Percentiles rank a stretch among this genome's conserved stretches.
These are phyloP conservation scores for Pulveroboletus sp. DNA, from an alignment of 768 basidiomycete species.

Conservation along the genomic window DNA sequence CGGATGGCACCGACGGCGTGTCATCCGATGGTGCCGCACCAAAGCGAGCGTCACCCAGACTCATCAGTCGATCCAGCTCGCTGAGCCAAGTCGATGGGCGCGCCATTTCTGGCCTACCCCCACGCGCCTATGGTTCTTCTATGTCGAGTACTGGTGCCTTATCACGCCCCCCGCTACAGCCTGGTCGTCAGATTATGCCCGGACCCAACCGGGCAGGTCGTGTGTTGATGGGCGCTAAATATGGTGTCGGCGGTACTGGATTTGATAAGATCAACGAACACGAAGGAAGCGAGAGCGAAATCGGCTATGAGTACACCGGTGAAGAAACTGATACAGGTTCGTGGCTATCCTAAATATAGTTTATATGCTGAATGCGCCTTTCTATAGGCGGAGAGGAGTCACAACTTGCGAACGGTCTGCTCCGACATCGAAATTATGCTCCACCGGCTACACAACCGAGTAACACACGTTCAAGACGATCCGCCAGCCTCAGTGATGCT, in stretches of 20 bases:
- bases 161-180: conserved; percentile 38
- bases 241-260: conserved; percentile 26
- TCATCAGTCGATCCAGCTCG: conserved; percentile 31
- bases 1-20: conserved; percentile 21
- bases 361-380: conserved; percentile 19
- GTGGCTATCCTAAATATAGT: conserved; percentile 8
- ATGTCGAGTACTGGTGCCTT: conserved; percentile 33
- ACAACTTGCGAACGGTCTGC: conserved; percentile 21
- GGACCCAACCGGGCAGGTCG: conserved; percentile 47
- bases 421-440: conserved; percentile 28
- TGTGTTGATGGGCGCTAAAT: conserved; percentile 42
- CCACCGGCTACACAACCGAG: conserved; percentile 35
- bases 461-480: conserved; percentile 59
- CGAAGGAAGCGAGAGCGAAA: conserved; percentile 41
- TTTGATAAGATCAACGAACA: conserved; percentile 49
- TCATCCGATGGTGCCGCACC: conserved; percentile 23
- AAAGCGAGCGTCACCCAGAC: conserved; percentile 25
- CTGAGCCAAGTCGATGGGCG: conserved; percentile 34
- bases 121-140: conserved; percentile 31
- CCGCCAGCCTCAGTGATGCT: conserved; percentile 75
- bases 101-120: conserved; percentile 31
- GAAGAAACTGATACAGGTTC: conserved; percentile 43
- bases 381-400: conserved; percentile 31
- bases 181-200: conserved; percentile 41
- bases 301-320: conserved; percentile 26